Base-by-base conservation (phyloP, 495 filamentous ascomycete species). In the Copromyces sp. region DNA sequence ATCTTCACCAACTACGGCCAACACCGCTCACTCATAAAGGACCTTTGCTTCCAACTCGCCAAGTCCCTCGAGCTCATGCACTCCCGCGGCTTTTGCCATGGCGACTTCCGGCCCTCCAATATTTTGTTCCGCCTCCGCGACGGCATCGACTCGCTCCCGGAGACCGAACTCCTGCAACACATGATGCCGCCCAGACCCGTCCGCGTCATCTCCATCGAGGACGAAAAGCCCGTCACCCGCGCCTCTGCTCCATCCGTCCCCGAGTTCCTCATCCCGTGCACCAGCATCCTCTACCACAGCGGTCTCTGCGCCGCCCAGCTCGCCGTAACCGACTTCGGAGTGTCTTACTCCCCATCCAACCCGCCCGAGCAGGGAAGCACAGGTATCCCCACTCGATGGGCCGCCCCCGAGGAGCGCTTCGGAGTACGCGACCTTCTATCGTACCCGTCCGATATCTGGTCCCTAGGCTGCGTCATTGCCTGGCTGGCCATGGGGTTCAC, bases 251-350 rank as follows among this genome's bases (percentile, higher is more conserved):
- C 68, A 2, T 47, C 68, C 1, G 74, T 80, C 0, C 80, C 80
- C 5, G 45, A 76, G 16, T 77, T 77, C 29, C 65, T 75, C 45
- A 75, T 81, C 37, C 1, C 7, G 5, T 35, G 39, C n/a, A 17
- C 69, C 1, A 0, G 8, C 1, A 9, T 73, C 1, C 9, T 2
- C 2, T 74, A 40, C 69, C 68, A 39, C 5, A 9, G 39, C 17
- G 77, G 70, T 0, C 20, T 72, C 20, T 72, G 73, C 59, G 70
- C 72, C 0, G 72, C 70, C 17, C 17, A 75, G 0, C 70, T 80
- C 11, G 71, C 75, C 47, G 53, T 82, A 4, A 61, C 75, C 17
- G 80, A 82, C 69, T 79, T 78, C 45, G 79, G 79, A 0, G 73
- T 80, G 17, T 75, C 80, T 0, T 80, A 76, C 59, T 12, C 68